Evolutionary conservation across 345 rosid species (phyloP), one percentile per base, ranked within the genome.

Genomic region (Populus deltoides): DNA sequence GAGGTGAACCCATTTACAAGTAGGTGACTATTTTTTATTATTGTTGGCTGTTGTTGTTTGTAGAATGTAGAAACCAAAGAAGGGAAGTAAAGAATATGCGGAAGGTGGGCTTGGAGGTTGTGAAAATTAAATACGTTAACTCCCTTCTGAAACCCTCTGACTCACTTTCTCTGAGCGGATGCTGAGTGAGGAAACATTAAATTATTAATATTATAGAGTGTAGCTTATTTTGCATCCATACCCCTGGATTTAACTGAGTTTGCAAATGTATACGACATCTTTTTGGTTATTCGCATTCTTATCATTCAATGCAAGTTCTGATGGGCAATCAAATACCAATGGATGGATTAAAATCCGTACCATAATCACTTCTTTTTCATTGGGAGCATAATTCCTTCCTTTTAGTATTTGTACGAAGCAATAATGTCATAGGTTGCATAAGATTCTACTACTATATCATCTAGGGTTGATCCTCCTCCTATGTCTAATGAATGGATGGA

Each of bases 51-150:
- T 33, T 33, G 36, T 69, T 36, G 5, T 18, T 67, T 29, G 77
- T 43, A 45, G 59, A 76, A 73, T 33, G 73, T n/a, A 68, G 75
- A 68, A 75, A 61, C 35, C 77, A 65, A 76, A 72, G 82, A 59
- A 77, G 51, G 79, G 74, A 77, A 82, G 86, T 74, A 80, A 77
- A 79, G 84, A 75, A 78, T 33, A 47, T 33, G 6, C 35, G 80
- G 55, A 81, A 63, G 78, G 75, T 35, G n/a, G 80, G 79, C 49
- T 79, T 62, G 90, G 89, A 31, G 80, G 89, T 80, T 86, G 86
- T 85, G 90, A 80, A 79, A 82, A 86, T 89, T 86, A 81, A 86
- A 81, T 89, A 79, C 83, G 82, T 77, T 80, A 77, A 80, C 89
- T 86, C 70, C 70, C 73, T 62, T 81, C 85, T 79, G 90, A 88